These are phyloP conservation scores for Diaporthe vaccinii DNA, from an alignment of 2,329 filamentous ascomycete genomes.

Conservation along the genomic window DNA sequence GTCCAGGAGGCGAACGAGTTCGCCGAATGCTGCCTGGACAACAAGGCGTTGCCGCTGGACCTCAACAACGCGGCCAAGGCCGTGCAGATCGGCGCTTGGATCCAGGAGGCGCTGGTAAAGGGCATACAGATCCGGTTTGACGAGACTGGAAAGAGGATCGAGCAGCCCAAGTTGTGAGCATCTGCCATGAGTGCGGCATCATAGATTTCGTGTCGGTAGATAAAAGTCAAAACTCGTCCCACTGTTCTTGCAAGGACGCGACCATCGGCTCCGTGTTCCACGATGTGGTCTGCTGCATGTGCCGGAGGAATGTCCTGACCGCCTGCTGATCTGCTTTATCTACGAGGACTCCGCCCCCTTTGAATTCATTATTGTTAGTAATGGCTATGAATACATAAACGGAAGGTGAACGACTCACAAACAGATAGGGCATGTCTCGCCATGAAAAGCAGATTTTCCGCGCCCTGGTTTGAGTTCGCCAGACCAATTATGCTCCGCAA, in stretches of 20 bases:
- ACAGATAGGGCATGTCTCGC: slow-evolving; percentile 7
- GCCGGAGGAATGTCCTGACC: not conserved
- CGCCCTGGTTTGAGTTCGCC: slow-evolving; percentile 1
- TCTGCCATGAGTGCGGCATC: not conserved
- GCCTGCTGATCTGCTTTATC: slow-evolving; percentile 6
- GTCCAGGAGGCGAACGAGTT: slow-evolving; percentile 39
- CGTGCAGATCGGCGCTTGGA: slow-evolving; percentile 30
- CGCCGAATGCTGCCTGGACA: slow-evolving; percentile 32
- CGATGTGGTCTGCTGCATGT: slow-evolving; percentile 16
- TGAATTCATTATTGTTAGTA: not conserved
- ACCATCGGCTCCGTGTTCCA: slow-evolving; percentile 23
- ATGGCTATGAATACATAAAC: rapidly evolving
- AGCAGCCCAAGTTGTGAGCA: slow-evolving; percentile 25
- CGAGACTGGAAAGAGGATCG: slow-evolving; percentile 32
- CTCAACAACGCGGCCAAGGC: slow-evolving; percentile 36
- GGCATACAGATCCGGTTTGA: slow-evolving; percentile 37
- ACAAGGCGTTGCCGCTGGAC: slow-evolving; percentile 32
- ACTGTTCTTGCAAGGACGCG: not conserved
- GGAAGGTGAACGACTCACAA: not conserved
- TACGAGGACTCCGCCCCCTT: not conserved
- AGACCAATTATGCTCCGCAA: slow-evolving; percentile 9
- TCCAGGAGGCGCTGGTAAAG: slow-evolving; percentile 36
- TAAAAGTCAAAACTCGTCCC: slow-evolving; percentile 1
- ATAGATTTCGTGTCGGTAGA: not conserved
- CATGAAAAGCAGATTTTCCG: slow-evolving; percentile 12